These are phyloP conservation scores for Gymnopilus dilepis DNA, from an alignment of 768 basidiomycete species.

Conservation along the genomic window DNA sequence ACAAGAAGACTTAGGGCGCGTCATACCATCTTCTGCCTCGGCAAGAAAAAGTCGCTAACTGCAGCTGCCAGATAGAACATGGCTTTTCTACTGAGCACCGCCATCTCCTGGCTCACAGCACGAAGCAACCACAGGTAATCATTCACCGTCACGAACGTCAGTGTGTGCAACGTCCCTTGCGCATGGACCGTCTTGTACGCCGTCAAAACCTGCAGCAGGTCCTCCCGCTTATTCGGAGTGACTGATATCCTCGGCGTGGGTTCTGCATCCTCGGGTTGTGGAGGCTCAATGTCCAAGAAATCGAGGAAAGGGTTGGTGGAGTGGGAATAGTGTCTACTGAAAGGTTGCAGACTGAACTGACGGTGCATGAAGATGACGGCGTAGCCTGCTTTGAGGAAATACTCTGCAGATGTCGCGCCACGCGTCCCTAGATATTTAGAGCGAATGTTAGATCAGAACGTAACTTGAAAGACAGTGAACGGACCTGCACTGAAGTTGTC, in stretches of 20 bases:
- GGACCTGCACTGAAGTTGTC: conserved; percentile 98
- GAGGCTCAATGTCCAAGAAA: conserved; percentile 75
- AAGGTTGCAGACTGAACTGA: conserved; percentile 97
- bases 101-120: conserved; percentile 81
- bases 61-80: conserved; percentile 99
- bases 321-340: conserved; percentile 97
- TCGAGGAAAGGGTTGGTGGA: conserved; percentile 98
- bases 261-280: conserved; percentile 19
- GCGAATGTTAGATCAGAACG: conserved; percentile 1
- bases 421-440: conserved; percentile 74
- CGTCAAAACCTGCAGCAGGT: conserved; percentile 74
- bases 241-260: conserved; percentile 63
- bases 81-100: conserved; percentile 66
- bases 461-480: conserved; percentile 26
- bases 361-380: conserved; percentile 99
- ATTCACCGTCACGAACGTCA: conserved; percentile 93
- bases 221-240: conserved; percentile 62
- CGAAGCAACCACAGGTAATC: conserved; percentile 95
- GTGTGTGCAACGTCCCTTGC: conserved; percentile 75
- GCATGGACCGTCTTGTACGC: conserved; percentile 83
- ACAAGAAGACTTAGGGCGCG: neutral
- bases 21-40: conserved; percentile 82
- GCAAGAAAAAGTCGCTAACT: conserved; percentile 97
- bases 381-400: conserved; percentile 92
- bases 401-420: conserved; percentile 97